phyloP scores from a whole-genome alignment of 1,284 basidiomycete species.

The Lignosus rhinocerotis region DNA sequence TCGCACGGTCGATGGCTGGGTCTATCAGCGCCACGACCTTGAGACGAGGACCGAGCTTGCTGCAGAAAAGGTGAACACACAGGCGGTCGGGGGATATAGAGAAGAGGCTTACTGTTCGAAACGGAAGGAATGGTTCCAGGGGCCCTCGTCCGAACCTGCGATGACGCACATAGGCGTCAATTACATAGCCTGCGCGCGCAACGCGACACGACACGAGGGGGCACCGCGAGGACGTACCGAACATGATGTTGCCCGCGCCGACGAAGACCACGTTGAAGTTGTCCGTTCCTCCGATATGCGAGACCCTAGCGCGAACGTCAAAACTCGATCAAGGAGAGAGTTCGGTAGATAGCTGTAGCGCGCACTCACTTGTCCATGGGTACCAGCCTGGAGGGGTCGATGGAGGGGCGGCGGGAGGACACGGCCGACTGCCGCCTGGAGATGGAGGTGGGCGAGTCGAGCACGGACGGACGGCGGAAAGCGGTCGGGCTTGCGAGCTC shows the following conservation, averaged over 20 bases:
- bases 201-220: neutral
- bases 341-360: neutral
- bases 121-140: slow-evolving; percentile 95
- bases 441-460: slow-evolving; percentile 24
- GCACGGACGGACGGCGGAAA: slow-evolving; percentile 26
- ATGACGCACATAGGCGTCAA: slow-evolving; percentile 3
- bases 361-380: slow-evolving; percentile 72
- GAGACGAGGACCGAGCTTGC: slow-evolving; percentile 94
- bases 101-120: slow-evolving; percentile 73
- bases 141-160: slow-evolving; percentile 80
- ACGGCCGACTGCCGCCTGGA: slow-evolving; percentile 36
- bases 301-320: slow-evolving; percentile 41
- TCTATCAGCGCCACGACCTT: slow-evolving; percentile 96
- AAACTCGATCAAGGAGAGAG: neutral
- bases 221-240: slow-evolving; percentile 52
- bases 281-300: slow-evolving; percentile 56
- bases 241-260: slow-evolving; percentile 95
- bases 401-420: slow-evolving; percentile 62
- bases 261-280: slow-evolving; percentile 91
- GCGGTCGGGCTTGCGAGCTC: slow-evolving; percentile 20
- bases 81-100: neutral
- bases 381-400: slow-evolving; percentile 72
- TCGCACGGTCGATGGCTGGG: slow-evolving; percentile 83
- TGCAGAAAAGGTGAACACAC: slow-evolving; percentile 36
- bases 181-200: neutral